Evolutionary conservation across 2,329 filamentous ascomycete species (phyloP), one percentile per base, ranked within the genome.

Genomic region (Talaromyces sp.): DNA sequence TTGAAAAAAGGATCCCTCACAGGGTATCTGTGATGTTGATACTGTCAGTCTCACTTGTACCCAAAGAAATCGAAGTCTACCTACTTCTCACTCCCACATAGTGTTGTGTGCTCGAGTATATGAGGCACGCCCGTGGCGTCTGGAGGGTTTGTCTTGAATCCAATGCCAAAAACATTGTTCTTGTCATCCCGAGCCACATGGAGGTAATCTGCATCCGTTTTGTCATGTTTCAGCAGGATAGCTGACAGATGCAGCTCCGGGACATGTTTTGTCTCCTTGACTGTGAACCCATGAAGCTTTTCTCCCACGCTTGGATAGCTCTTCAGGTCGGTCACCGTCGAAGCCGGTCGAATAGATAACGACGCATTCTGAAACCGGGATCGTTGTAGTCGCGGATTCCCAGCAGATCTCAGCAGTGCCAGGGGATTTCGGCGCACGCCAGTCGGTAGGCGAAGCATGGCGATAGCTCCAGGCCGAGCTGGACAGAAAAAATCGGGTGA

Each of bases 141-240:
- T 9, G 92, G 92, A 19, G 94, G 94, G 73, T 97, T 97, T 26
- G 94, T 99, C 84, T 97, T 97, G 86, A 99, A 99, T 57, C 92
- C 94, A 70, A 99, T 95, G 41, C 92, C 95, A 78, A 99, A 99
- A 72, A 97, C 94, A 90, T 99, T 99, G 80, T 99, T 99, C 80
- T 88, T 89, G 72, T 99, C 94, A 61, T 97, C 92, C 67, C 93
- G 84, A 17, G 92, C 93, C 68, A 99, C 89, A 77, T 99, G 94
- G 53, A 99, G 83, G 72, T 97, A 97, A 67, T 99, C 91, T 65
- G 94, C 94, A 62, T 92, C 91, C 0, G 94, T 99, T 80, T 92
- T 92, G 78, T 97, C 90, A 73, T 99, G 94, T 70, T 90, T 88
- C 64, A 99, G 83, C 65, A 95, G 90, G 57, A 97, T 77, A 5